A percentile compares a stretch with the other conserved stretches of the same genome.
Conservation (phyloP, 2,329 filamentous ascomycete species). For the Curvularia lunata region DNA sequence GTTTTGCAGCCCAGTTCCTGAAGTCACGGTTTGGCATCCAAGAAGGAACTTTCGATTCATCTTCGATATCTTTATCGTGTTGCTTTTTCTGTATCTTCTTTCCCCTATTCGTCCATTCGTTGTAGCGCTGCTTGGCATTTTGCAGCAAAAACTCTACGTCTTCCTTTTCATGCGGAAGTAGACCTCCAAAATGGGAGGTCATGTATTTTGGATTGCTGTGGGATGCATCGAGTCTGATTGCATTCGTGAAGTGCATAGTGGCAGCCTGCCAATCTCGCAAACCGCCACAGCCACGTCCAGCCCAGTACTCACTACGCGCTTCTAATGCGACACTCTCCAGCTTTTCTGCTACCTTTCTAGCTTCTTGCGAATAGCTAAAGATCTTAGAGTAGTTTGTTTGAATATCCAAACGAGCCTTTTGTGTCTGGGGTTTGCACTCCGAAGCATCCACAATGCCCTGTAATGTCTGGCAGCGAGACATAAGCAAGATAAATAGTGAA, state of each 20-base stretch:
- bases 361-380: conserved; percentile 10
- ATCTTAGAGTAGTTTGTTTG: conserved; percentile 11
- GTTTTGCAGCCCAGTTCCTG: background rate
- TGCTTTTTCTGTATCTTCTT: background rate
- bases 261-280: conserved; percentile 15
- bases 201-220: background rate
- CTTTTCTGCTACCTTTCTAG: conserved; percentile 14
- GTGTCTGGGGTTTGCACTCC: conserved; percentile 2
- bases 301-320: conserved; percentile 31
- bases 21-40: conserved; percentile 13
- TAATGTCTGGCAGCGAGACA: conserved; percentile 26
- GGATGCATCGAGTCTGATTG: conserved; percentile 14
- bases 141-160: conserved; percentile 15
- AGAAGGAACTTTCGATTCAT: background rate
- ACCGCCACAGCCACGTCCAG: conserved; percentile 21
- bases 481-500: conserved; percentile 12
- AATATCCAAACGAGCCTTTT: background rate
- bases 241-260: conserved; percentile 15
- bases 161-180: conserved; percentile 13
- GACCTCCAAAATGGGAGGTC: background rate
- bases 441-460: conserved; percentile 8
- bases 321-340: conserved; percentile 18
- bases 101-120: background rate
- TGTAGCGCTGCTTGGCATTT: conserved; percentile 2
- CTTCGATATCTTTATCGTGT: background rate